These are phyloP conservation scores for Annulohypoxylon bovei DNA, from an alignment of 495 filamentous ascomycete species.

Conservation along the genomic window DNA sequence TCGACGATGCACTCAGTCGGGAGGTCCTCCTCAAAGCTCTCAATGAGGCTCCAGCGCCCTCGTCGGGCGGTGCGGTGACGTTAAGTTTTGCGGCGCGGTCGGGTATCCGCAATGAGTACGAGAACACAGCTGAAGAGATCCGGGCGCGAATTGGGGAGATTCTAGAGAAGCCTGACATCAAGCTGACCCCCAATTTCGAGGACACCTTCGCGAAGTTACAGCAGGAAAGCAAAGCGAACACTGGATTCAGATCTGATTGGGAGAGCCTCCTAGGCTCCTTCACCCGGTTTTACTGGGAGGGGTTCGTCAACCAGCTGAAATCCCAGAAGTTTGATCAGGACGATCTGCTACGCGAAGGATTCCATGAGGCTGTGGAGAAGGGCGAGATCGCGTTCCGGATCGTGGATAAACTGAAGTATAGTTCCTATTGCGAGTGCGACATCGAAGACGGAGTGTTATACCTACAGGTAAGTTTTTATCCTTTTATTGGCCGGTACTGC, in stretches of 20 bases:
- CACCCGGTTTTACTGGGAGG: conserved; percentile 53
- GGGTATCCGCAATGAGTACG: conserved; percentile 58
- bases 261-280: conserved; percentile 51
- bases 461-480: conserved; percentile 47
- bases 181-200: conserved; percentile 59
- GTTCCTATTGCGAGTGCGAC: conserved; percentile 54
- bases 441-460: conserved; percentile 56
- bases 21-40: conserved; percentile 53
- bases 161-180: conserved; percentile 54
- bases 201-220: conserved; percentile 58
- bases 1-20: conserved; percentile 49
- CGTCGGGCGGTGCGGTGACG: conserved; percentile 29
- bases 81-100: conserved; percentile 57
- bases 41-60: conserved; percentile 51
- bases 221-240: conserved; percentile 39
- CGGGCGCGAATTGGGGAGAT: conserved; percentile 49
- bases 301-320: conserved; percentile 45
- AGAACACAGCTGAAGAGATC: conserved; percentile 48
- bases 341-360: conserved; percentile 58
- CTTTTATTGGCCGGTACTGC: background rate
- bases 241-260: conserved; percentile 53
- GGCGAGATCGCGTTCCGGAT: conserved; percentile 55
- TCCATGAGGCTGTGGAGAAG: conserved; percentile 54
- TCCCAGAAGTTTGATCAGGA: conserved; percentile 57
- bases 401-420: conserved; percentile 56